Evolutionary conservation across 441 rosid species (phyloP), one percentile per base, ranked within the genome.

Genomic region (Corymbia calophylla): DNA sequence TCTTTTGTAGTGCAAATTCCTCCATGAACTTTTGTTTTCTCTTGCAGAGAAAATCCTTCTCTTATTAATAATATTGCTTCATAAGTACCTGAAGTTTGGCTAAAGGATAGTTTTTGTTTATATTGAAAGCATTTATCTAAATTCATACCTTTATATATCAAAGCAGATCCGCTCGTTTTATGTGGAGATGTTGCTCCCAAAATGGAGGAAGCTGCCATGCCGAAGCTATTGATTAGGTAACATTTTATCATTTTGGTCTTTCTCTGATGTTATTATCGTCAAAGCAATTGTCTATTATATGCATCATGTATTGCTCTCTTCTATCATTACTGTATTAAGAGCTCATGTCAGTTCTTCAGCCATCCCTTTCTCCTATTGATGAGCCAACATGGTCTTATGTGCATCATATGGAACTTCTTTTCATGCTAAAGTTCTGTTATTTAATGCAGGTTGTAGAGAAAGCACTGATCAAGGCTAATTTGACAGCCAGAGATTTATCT

Each of bases 171-270:
- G 92, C 97, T 98, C 66, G 97, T 92, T 31, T 93, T 88, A 90
- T 97, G 94, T 93, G 99, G 99, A 88, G 99, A 98, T 44, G 98
- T 98, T 82, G 97, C 97, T 92, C 99, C 98, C 53, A 96, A 96
- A 93, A 96, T 95, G 94, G 99, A 99, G 8, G 99, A 96, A 94
- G 97, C 96, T 93, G 98, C 97, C 98, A 97, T 87, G 92, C 95
- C 12, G 93, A 89, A 90, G 99, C 92, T 73, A 97, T 98, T 93
- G 96, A 97, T 94, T 93, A 93, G 97, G 99, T 96, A 86, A 62
- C 60, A 8, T 80, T 87, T 86, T 31, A 27, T 66, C 11, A 5
- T 80, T 77, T 53, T 9, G 49, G 27, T 88, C 14, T 35, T 48
- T 32, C 55, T 66, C 19, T 48, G 9, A 48, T 8, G 29, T 6